These are phyloP conservation scores for Narthecium ossifragum DNA, from an alignment of 106 monocot species.

Conservation along the genomic window DNA sequence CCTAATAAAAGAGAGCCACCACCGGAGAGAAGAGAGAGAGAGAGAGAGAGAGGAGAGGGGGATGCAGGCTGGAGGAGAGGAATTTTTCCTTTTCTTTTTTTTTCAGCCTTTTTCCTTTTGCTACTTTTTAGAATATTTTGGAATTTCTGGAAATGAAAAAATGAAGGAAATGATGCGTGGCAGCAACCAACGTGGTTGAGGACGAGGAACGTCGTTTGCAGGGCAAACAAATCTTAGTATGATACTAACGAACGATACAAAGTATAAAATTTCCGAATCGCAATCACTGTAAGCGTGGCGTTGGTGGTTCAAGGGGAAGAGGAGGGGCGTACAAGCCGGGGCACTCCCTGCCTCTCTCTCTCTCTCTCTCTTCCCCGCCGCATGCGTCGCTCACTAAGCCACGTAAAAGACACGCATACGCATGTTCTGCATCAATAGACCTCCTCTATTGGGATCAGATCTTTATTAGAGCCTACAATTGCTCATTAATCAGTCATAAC, in stretches of 20 bases:
- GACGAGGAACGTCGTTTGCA: background rate
- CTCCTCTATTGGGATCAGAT: no score
- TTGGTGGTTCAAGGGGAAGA: background rate
- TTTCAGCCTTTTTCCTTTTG: background rate
- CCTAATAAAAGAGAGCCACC: background rate
- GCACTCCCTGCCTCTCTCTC: no score
- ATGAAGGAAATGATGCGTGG: background rate
- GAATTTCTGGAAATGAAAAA: background rate
- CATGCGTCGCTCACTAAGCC: no score
- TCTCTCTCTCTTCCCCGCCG: no score
- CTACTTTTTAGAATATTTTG: background rate
- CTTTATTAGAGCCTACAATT: no score
- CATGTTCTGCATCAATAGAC: no score
- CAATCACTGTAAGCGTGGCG: background rate
- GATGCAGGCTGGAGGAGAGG: background rate
- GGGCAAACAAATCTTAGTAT: background rate
- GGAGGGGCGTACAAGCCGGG: constrained; percentile 4
- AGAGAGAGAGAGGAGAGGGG: constrained; percentile 2
- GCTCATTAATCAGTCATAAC: no score
- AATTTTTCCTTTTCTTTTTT: background rate
- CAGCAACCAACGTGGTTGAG: background rate
- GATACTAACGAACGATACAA: background rate
- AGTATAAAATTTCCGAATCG: background rate
- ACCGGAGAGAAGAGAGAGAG: constrained; percentile 9
- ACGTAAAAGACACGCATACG: no score